phyloP scores from a whole-genome alignment of 768 basidiomycete genomes.

The Gautieria morchelliformis region DNA sequence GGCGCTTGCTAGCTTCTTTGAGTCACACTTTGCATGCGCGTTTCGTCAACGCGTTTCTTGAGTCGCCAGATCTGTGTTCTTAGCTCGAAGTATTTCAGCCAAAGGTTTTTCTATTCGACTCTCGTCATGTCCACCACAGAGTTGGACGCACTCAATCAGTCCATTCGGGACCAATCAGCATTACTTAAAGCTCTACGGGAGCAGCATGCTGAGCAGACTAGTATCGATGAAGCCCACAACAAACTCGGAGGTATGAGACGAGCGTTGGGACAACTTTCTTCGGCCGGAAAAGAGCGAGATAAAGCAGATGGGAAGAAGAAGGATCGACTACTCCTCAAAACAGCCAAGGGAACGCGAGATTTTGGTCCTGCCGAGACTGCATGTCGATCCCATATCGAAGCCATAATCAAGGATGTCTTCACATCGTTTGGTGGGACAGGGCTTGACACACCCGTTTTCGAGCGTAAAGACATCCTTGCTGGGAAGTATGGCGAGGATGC shows the following conservation, averaged over 20 bases:
- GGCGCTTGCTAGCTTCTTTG: background rate
- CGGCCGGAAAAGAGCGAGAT: constrained; percentile 23
- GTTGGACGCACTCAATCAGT: constrained; percentile 29
- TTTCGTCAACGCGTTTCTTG: background rate
- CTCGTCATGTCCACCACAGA: background rate
- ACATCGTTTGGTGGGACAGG: constrained; percentile 82
- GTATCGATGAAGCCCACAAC: constrained; percentile 53
- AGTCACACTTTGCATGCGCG: too few species aligned
- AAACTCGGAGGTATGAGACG: constrained; percentile 63
- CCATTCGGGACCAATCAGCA: constrained; percentile 46
- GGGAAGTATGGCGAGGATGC: constrained; percentile 98
- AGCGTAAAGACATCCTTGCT: constrained; percentile 89
- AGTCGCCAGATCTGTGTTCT: background rate
- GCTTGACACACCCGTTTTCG: constrained; percentile 97
- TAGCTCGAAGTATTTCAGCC: background rate
- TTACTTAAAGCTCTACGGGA: constrained; percentile 50
- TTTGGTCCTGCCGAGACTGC: constrained; percentile 90
- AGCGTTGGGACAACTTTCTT: constrained; percentile 34
- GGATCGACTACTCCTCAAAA: constrained; percentile 74
- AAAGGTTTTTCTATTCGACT: background rate
- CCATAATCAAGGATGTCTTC: constrained; percentile 85
- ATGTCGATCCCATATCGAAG: constrained; percentile 80
- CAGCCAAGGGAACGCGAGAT: constrained; percentile 95
- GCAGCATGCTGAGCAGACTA: constrained; percentile 39
- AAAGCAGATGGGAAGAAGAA: constrained; percentile 51